Evolutionary conservation across 768 basidiomycete species (phyloP).

Genomic region (Mycena rosella): DNA sequence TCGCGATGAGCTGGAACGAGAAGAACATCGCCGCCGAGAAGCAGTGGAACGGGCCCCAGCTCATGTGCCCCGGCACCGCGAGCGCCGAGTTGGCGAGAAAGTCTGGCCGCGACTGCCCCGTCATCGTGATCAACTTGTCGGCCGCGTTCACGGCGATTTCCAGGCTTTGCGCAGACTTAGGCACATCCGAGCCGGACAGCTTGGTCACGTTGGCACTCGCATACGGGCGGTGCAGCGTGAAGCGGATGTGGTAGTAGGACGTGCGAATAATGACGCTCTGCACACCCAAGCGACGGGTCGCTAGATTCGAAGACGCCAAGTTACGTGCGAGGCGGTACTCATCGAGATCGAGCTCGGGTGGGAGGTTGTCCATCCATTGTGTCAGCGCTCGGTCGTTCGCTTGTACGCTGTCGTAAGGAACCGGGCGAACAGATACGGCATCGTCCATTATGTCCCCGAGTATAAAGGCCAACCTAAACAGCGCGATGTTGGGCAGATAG

Average conservation of each 20-base stretch:
- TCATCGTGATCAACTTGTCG: conserved; percentile 82
- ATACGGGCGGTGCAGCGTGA: conserved; percentile 86
- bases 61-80: conserved; percentile 86
- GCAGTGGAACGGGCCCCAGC: conserved; percentile 86
- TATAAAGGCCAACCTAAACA: conserved; percentile 82
- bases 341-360: conserved; percentile 80
- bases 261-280: conserved; percentile 86
- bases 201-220: conserved; percentile 59
- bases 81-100: conserved; percentile 76
- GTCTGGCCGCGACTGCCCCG: conserved; percentile 81
- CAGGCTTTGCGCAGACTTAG: conserved; percentile 69
- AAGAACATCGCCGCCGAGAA: conserved; percentile 93
- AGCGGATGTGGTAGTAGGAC: conserved; percentile 85
- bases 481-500: conserved; percentile 80
- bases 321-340: conserved; percentile 81
- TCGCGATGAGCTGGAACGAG: conserved; percentile 88
- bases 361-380: conserved; percentile 84
- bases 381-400: conserved; percentile 78
- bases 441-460: conserved; percentile 90
- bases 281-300: conserved; percentile 77
- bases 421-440: conserved; percentile 84
- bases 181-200: conserved; percentile 48
- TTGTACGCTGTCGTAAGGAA: conserved; percentile 79
- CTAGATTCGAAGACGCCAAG: conserved; percentile 70
- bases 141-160: conserved; percentile 84